These are phyloP conservation scores for Microbotryum lychnidis-dioicae DNA, from an alignment of 1,284 basidiomycete species.

Conservation along the genomic window DNA sequence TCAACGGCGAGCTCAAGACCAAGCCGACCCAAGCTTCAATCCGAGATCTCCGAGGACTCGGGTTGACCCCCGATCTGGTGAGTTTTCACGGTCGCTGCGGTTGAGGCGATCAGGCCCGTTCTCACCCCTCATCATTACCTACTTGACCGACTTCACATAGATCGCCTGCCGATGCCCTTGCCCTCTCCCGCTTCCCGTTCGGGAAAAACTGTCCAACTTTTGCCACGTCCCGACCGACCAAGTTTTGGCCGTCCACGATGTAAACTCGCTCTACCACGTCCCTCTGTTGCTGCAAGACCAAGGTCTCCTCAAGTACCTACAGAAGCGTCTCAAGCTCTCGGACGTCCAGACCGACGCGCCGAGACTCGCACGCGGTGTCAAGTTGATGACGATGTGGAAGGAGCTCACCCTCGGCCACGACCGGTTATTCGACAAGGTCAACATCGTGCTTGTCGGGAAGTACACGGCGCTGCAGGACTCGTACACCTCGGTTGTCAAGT, in stretches of 20 bases:
- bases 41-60: conserved; percentile 85
- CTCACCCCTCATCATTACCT: too few species aligned
- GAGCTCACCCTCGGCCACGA: conserved; percentile 78
- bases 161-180: conserved; percentile 76
- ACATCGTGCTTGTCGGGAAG: conserved; percentile 91
- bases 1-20: conserved; percentile 98
- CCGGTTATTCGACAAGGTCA: conserved; percentile 81
- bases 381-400: conserved; percentile 67
- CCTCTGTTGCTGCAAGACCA: conserved; percentile 87
- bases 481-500: conserved; percentile 97
- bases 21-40: conserved; percentile 98
- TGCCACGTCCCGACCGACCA: conserved; percentile 91
- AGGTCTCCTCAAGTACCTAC: conserved; percentile 78
- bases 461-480: conserved; percentile 96
- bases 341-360: conserved; percentile 50
- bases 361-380: conserved; percentile 57
- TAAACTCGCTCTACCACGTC: conserved; percentile 94
- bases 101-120: neutral
- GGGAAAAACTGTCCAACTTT: conserved; percentile 98
- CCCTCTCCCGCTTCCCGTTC: conserved; percentile 70
- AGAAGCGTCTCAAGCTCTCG: conserved; percentile 68
- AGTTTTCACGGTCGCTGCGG: conserved; percentile 36
- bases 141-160: conserved; percentile 41
- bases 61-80: conserved; percentile 85
- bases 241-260: conserved; percentile 93